Percentiles rank a stretch among this genome's conserved stretches.
These are phyloP conservation scores for Bromus sterilis DNA, from an alignment of 176 grass and related monocot genomes.

Conservation along the genomic window DNA sequence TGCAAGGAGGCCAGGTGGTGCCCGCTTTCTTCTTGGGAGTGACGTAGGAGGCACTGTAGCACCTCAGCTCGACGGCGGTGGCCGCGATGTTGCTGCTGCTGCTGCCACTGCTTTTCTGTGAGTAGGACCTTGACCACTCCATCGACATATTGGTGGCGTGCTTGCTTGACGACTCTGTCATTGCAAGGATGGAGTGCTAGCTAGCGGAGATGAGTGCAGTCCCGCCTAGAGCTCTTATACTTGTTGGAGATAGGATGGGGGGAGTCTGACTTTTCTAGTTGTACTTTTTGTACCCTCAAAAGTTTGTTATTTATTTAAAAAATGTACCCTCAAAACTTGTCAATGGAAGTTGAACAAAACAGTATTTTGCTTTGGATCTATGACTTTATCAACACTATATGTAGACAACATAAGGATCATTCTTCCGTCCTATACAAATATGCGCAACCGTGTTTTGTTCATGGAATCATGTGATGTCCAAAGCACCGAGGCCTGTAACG, in stretches of 20 bases:
- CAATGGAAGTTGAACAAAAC: not conserved
- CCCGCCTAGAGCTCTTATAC: not conserved
- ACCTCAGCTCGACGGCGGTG: conserved; percentile 14
- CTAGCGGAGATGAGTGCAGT: not conserved
- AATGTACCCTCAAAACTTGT: not conserved
- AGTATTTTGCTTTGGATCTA: not conserved
- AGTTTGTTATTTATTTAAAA: too few species aligned
- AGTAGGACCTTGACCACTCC: conserved; percentile 23
- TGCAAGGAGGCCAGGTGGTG: not conserved
- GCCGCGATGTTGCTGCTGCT: not conserved
- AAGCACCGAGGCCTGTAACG: too few species aligned
- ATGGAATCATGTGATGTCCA: too few species aligned
- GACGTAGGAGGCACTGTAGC: conserved; percentile 38
- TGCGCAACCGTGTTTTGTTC: too few species aligned
- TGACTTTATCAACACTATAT: too few species aligned
- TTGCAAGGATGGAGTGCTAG: not conserved
- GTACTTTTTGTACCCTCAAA: not conserved
- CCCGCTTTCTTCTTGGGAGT: conserved; percentile 24
- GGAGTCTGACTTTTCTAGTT: not conserved
- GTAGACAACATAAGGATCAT: too few species aligned
- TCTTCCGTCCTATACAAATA: too few species aligned
- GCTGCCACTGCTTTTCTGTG: not conserved
- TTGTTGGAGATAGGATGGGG: not conserved
- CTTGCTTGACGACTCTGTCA: not conserved
- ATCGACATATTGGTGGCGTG: not conserved